Base-by-base conservation (phyloP, 257 asterid genomes). In the Plantago elongata region DNA sequence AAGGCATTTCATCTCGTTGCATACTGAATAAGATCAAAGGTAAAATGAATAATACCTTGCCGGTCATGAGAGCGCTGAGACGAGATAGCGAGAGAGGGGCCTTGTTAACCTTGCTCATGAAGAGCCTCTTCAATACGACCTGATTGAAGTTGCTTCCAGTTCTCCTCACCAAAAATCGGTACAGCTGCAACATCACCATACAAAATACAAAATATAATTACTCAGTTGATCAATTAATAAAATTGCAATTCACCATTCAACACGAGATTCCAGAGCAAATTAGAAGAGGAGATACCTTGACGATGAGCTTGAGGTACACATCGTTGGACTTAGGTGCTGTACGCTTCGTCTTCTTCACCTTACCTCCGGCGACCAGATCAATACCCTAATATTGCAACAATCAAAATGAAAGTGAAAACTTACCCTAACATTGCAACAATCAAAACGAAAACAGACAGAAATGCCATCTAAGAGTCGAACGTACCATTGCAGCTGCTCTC, bases 41-140 rank as follows among this genome's bases (percentile, higher is more conserved):
- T 13, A 1, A 62, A 14, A 46, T 15, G 4, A 60, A 0, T 73
- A 60, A 0, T 73, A 87, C 98, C 97, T 92, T 92, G 60, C 81
- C 87, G 42, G 74, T 63, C 85, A 82, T 84, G 82, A 65, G 84
- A 51, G 79, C 63, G 18, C 66, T 52, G 81, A 92, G 84, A 16
- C 95, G 88, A 51, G 97, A 83, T 14, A 92, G 93, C 5, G 99
- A 92, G 12, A 92, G 76, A 1, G 99, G 88, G 2, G 99, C 75
- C 79, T 83, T 89, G 77, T 92, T 92, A 38, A 83, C 72, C 84
- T 82, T 86, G 73, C 99, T 92, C 99, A 86, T 89, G 69, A 89
- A 88, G 6, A 92, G 73, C 61, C 99, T 81, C 82, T 89, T 92
- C 80, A 92, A 54, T 18, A 92, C 66, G 64, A 88, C 97, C 3